Conservation (phyloP, 1,284 basidiomycete genomes). For the Dichomitus squalens region DNA sequence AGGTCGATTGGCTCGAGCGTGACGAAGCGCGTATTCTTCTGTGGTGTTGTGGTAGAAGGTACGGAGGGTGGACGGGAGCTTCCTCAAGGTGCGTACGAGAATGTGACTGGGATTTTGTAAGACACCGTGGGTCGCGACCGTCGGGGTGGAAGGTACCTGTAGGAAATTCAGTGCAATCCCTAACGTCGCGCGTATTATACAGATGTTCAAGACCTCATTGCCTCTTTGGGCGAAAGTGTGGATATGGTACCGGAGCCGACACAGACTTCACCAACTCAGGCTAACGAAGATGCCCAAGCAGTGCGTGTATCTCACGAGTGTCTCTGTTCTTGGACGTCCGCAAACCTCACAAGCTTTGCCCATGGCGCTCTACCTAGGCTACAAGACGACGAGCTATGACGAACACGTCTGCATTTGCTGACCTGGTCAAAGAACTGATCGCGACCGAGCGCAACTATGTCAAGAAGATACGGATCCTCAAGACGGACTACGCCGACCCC, state of each 20-base stretch:
- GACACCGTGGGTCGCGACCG: neutral
- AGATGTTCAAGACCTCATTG: conserved; percentile 81
- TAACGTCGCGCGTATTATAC: conserved; percentile 2
- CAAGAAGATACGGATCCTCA: conserved; percentile 71
- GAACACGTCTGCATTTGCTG: conserved; percentile 63
- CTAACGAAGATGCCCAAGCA: conserved; percentile 8
- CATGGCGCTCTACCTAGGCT: conserved; percentile 7
- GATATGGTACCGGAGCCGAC: conserved; percentile 36
- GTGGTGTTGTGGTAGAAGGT: conserved; percentile 80
- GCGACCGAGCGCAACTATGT: conserved; percentile 81
- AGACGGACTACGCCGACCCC: conserved; percentile 87
- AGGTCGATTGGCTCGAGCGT: conserved; percentile 36
- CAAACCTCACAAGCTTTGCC: neutral
- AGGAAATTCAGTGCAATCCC: too few relatives aligned
- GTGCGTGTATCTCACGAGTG: conserved; percentile 14
- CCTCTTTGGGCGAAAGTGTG: conserved; percentile 71
- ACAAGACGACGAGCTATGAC: conserved; percentile 59
- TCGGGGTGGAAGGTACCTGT: neutral
- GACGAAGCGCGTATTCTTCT: conserved; percentile 79
- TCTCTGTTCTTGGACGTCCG: neutral
- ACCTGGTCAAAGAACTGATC: conserved; percentile 77
- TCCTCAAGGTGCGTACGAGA: conserved; percentile 57
- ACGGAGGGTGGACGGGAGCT: conserved; percentile 67
- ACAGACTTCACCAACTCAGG: conserved; percentile 12
- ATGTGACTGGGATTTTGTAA: neutral